Base-by-base conservation (phyloP, 2,329 filamentous ascomycete species). In the Aureobasidium sp. region DNA sequence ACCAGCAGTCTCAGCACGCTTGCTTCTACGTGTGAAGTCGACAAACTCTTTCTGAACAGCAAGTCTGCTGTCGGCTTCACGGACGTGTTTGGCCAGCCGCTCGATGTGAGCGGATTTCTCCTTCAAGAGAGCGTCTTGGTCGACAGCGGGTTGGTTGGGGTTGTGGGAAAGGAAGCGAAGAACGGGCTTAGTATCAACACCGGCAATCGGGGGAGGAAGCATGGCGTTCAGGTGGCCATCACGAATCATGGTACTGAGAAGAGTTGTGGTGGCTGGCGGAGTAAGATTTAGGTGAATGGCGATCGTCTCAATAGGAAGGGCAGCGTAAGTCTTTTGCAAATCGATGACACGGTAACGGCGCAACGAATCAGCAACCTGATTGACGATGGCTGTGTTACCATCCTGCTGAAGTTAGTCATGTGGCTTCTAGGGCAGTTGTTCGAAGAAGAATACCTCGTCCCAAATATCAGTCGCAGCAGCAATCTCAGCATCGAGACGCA, bases 301-400 rank as follows among this genome's bases (percentile, higher is more conserved):
- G 32, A 86, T 80, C 53, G 81, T 80, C 5, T 77, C 73, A 10
- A 87, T 75, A 4, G 83, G 81, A 37, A 87, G 76, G 6, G 85
- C 83, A 36, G 82, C 81, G 70, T 93, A 97, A 3, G 90, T 86
- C 59, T 84, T 82, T 48, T 87, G 85, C 29, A 97, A 79, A 63
- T 85, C 85, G 37, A 87, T 79, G 63, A 97, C 84, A 64, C 89
- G 86, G 77, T 88, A 91, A 68, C 86, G 85, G 67, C 89, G 85
- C 71, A 92, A 90, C 10, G 88, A 85, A 24, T 82, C 77, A 43
- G 88, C 73, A 12, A 93, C 86, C 71, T 90, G 85, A 5, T 79
- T 76, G 13, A 96, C 79, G 15, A 97, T 82, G 3, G 86, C 84
- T 4, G 77, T 73, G 69, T 95, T 97, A 51, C 84, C 84, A 59